Evolutionary conservation across 225 moss, liverwort and hornwort species (phyloP).

Genomic region (Marchantia paleacea): DNA sequence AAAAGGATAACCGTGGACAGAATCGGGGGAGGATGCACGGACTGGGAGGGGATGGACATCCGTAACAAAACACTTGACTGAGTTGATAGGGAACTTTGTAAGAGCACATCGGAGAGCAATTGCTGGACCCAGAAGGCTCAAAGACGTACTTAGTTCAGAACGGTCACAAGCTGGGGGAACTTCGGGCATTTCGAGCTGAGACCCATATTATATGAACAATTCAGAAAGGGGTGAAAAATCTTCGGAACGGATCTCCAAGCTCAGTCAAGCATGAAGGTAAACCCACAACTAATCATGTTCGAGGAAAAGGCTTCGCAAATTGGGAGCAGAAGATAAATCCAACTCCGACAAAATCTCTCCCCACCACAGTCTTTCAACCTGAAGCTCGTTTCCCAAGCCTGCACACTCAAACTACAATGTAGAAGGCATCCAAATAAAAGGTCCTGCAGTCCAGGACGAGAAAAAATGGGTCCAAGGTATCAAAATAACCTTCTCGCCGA

Average conservation of each 20-base stretch:
- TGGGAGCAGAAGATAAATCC: not conserved
- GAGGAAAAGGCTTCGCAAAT: not conserved
- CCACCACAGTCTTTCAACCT: conserved; percentile 15
- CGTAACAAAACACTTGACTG: not conserved
- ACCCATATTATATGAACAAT: not conserved
- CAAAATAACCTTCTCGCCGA: conserved; percentile 54
- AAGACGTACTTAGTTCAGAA: not conserved
- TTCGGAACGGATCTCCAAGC: not conserved
- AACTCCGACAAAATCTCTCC: conserved; percentile 2
- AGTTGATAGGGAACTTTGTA: conserved; percentile 13
- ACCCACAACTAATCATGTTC: not conserved
- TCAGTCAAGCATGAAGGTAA: not conserved
- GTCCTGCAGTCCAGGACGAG: not conserved
- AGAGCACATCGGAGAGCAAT: conserved; percentile 19
- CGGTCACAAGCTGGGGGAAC: not conserved
- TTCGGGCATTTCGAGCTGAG: not conserved
- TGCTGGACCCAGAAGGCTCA: conserved; percentile 16
- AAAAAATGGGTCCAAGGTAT: not conserved
- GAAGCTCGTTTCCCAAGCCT: conserved; percentile 3
- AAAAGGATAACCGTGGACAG: conserved; percentile 12
- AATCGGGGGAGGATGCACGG: not conserved
- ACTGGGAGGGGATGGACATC: conserved; percentile 7
- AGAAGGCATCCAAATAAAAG: not conserved
- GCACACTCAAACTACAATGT: conserved; percentile 11
- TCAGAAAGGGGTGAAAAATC: not conserved